Percentiles rank a stretch among this genome's conserved stretches.
Conservation (phyloP, 2,329 filamentous ascomycete genomes). For the Diaporthe destruens region DNA sequence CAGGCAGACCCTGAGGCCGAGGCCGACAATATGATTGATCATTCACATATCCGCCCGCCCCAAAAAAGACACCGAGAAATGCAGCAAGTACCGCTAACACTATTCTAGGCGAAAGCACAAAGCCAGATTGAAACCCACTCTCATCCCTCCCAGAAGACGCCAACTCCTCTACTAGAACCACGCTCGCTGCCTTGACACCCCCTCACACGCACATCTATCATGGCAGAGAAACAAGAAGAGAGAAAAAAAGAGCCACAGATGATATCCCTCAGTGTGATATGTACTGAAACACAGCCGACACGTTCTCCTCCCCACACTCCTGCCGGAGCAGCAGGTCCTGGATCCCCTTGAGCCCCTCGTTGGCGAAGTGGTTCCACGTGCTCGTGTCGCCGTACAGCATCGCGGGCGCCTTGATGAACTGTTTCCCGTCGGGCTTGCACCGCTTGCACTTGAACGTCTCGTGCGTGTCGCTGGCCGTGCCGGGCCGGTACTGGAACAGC, state of each 20-base stretch:
- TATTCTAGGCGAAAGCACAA: constrained; percentile 4
- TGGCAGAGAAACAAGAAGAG: not conserved
- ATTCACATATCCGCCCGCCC: constrained; percentile 30
- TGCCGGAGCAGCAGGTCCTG: constrained; percentile 93
- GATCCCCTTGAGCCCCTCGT: constrained; percentile 82
- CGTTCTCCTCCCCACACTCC: constrained; percentile 81
- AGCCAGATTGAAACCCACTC: constrained; percentile 10
- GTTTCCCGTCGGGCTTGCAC: constrained; percentile 87
- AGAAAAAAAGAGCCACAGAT: not conserved
- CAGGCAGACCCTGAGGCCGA: not conserved
- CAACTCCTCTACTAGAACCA: not conserved
- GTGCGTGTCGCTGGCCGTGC: constrained; percentile 92
- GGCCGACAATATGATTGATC: constrained; percentile 19
- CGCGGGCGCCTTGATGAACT: constrained; percentile 89
- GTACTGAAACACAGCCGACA: constrained; percentile 98
- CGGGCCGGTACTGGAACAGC: constrained; percentile 90
- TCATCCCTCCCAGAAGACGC: not conserved
- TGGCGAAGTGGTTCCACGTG: constrained; percentile 98
- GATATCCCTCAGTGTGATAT: constrained; percentile 78
- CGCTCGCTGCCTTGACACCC: not conserved
- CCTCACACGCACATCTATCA: not conserved
- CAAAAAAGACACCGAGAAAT: constrained; percentile 36
- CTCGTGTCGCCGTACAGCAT: constrained; percentile 98
- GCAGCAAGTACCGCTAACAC: not conserved
- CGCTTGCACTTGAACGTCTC: constrained; percentile 99